Evolutionary conservation across 2,329 filamentous ascomycete genomes (phyloP).

Genomic region (Zymoseptoria ardabiliae): DNA sequence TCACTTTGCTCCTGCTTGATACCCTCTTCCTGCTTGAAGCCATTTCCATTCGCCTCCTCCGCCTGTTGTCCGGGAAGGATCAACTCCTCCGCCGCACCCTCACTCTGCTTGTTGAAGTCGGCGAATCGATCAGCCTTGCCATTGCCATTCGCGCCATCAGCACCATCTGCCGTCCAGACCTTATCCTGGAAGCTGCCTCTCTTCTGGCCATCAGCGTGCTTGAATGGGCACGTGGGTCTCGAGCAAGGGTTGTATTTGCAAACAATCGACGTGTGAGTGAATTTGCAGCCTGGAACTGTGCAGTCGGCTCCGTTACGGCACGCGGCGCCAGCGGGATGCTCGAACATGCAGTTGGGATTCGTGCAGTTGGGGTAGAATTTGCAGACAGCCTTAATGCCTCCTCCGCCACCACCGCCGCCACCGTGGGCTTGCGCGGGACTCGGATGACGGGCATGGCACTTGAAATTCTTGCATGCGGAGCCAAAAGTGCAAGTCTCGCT

Average conservation of each 20-base stretch:
- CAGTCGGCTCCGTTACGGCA: conserved; percentile 92
- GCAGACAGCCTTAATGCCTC: conserved; percentile 74
- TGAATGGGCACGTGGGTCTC: conserved; percentile 80
- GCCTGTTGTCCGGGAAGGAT: conserved; percentile 25
- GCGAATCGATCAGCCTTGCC: conserved; percentile 24
- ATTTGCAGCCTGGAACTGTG: conserved; percentile 73
- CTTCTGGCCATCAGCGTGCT: conserved; percentile 82
- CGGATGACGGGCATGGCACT: conserved; percentile 86
- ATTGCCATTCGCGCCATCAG: conserved; percentile 24
- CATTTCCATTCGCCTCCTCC: conserved; percentile 3
- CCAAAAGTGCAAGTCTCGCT: conserved; percentile 76
- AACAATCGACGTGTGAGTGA: conserved; percentile 74
- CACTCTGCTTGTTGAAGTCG: conserved; percentile 17
- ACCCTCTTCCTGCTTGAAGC: neutral
- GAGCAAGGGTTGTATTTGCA: conserved; percentile 91
- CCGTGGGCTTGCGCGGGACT: conserved; percentile 76
- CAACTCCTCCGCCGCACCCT: conserved; percentile 27
- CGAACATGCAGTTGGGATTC: conserved; percentile 83
- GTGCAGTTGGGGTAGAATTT: conserved; percentile 89
- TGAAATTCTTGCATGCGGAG: conserved; percentile 89
- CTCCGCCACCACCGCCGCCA: conserved; percentile 69
- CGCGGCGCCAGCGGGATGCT: conserved; percentile 70
- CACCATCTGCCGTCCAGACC: conserved; percentile 69
- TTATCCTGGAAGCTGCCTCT: conserved; percentile 78
- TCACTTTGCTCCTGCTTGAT: neutral